These are phyloP conservation scores for Cladophialophora psammophila DNA, from an alignment of 2,329 filamentous ascomycete genomes.

Conservation along the genomic window DNA sequence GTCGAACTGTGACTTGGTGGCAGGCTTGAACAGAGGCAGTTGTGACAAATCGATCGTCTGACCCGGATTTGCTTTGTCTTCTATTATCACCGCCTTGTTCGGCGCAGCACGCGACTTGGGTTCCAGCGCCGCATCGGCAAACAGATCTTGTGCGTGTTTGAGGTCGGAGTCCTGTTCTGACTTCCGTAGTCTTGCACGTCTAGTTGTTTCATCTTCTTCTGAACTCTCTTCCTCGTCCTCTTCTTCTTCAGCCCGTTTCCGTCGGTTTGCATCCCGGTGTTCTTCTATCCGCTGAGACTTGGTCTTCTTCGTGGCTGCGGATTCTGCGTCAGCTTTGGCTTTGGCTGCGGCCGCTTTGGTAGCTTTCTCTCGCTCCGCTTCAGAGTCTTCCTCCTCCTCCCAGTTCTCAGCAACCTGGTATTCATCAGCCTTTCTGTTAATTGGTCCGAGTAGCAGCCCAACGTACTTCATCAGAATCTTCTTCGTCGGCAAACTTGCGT, in stretches of 20 bases:
- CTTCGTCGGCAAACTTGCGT: slow-evolving; percentile 90
- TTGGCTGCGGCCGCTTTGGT: slow-evolving; percentile 86
- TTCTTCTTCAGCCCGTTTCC: slow-evolving; percentile 65
- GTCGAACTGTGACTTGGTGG: slow-evolving; percentile 85
- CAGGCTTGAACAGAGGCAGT: slow-evolving; percentile 86
- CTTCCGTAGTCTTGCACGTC: slow-evolving; percentile 75
- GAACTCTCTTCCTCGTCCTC: slow-evolving; percentile 65
- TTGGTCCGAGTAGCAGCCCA: background rate
- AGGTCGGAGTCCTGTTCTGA: slow-evolving; percentile 90
- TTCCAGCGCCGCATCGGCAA: slow-evolving; percentile 75
- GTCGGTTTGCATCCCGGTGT: slow-evolving; percentile 68
- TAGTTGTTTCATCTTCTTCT: slow-evolving; percentile 76
- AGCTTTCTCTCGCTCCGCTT: slow-evolving; percentile 93
- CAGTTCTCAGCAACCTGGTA: slow-evolving; percentile 88
- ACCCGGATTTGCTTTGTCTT: slow-evolving; percentile 75
- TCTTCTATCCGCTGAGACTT: slow-evolving; percentile 87
- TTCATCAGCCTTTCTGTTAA: slow-evolving; percentile 26
- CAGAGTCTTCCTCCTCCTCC: slow-evolving; percentile 96
- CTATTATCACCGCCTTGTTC: slow-evolving; percentile 70
- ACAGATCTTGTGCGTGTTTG: slow-evolving; percentile 87
- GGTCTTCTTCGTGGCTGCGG: slow-evolving; percentile 88
- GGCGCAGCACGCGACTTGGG: slow-evolving; percentile 73
- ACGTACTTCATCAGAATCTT: slow-evolving; percentile 79
- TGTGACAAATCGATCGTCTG: slow-evolving; percentile 81
- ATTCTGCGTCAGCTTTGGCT: slow-evolving; percentile 86